Percentiles rank a stretch among this genome's conserved stretches.
Evolutionary conservation across 306 rosid genomes (phyloP).

Genomic region (Prunus davidiana): DNA sequence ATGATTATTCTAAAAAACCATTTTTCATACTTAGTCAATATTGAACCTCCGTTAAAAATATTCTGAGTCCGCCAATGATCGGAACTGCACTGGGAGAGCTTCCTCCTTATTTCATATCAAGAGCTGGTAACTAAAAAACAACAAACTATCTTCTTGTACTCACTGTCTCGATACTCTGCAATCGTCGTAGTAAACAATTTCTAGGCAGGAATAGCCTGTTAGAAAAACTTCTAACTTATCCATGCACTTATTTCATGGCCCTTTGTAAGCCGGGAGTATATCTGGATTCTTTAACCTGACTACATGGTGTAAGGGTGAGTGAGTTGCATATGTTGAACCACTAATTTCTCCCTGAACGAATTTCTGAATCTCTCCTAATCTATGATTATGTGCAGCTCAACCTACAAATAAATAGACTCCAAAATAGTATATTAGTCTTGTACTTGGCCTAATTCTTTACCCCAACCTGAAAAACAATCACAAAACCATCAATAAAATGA

Average conservation of each 20-base stretch:
- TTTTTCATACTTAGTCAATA: no score
- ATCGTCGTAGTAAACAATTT: background rate
- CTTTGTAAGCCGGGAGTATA: background rate
- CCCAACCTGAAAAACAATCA: no score
- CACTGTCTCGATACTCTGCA: background rate
- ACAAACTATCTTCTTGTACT: background rate
- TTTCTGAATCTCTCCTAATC: background rate
- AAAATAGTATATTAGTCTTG: no score
- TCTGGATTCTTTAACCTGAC: background rate
- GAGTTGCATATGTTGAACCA: background rate
- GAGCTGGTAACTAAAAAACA: constrained; percentile 55
- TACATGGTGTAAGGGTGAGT: background rate
- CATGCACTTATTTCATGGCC: background rate
- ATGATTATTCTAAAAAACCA: no score
- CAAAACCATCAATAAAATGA: no score
- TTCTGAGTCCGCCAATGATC: no score
- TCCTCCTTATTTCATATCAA: constrained; percentile 74
- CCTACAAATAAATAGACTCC: no score
- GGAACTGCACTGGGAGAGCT: constrained; percentile 71
- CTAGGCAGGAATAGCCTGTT: background rate
- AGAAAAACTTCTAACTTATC: background rate
- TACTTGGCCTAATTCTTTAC: no score
- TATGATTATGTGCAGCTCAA: constrained; percentile 28
- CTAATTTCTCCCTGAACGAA: background rate
- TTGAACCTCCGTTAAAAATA: no score